Percentiles rank a stretch among this genome's conserved stretches.
Evolutionary conservation across 305 asterid genomes (phyloP).

Genomic region (Stenogyne calaminthoides): DNA sequence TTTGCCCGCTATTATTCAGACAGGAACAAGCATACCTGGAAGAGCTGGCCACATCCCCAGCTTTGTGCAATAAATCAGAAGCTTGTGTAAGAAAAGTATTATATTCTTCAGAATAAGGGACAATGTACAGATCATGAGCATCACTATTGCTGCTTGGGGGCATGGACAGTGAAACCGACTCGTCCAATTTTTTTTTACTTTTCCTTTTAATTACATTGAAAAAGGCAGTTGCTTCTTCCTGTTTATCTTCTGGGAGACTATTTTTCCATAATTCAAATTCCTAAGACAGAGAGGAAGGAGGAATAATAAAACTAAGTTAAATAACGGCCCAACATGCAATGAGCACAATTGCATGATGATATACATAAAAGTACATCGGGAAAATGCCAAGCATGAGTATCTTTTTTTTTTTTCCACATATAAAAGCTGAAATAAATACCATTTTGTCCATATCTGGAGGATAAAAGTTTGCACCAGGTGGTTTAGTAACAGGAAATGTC

Average conservation of each 20-base stretch:
- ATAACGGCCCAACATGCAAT: slow-evolving; percentile 9
- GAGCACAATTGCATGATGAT: slow-evolving; percentile 9
- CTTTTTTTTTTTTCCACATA: slow-evolving; percentile 12
- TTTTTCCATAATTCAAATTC: slow-evolving; percentile 89
- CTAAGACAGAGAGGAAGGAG: slow-evolving; percentile 38
- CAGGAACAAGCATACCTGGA: slow-evolving; percentile 52
- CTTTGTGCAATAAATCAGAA: slow-evolving; percentile 72
- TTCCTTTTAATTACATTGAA: slow-evolving; percentile 86
- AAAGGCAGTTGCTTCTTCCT: slow-evolving; percentile 78
- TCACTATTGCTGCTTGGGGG: slow-evolving; percentile 31
- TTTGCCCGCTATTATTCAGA: neutral
- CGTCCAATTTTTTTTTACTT: slow-evolving; percentile 60
- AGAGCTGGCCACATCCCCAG: slow-evolving; percentile 74
- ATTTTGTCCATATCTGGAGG: slow-evolving; percentile 95
- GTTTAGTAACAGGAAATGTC: slow-evolving; percentile 76
- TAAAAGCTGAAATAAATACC: slow-evolving; percentile 50
- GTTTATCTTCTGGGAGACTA: slow-evolving; percentile 72
- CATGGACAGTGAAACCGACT: slow-evolving; percentile 35
- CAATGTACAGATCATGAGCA: slow-evolving; percentile 67
- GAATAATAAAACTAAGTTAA: neutral
- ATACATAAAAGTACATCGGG: neutral
- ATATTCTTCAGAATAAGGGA: slow-evolving; percentile 87
- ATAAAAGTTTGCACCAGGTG: slow-evolving; percentile 94
- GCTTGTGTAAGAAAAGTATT: slow-evolving; percentile 63
- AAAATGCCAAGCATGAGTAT: slow-evolving; percentile 17